Base-by-base conservation (phyloP, 1,139 yeast genomes). In the Magnusiomyces fungicola region DNA sequence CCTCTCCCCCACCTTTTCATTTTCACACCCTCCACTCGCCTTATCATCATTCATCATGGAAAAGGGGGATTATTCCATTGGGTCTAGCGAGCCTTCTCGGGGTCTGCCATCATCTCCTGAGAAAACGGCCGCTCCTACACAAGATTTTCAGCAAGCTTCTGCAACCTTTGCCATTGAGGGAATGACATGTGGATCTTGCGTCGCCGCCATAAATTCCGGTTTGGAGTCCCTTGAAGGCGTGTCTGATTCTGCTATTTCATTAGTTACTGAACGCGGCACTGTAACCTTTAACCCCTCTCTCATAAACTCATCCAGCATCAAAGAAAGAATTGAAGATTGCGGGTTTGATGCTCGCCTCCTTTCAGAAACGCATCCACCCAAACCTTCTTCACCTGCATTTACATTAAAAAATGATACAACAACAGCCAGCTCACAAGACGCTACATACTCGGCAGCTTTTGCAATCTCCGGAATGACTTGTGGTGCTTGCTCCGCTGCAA, bases 141-240 rank as follows among this genome's bases (percentile, higher is more conserved):
- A 32, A 32, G 36, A 5, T 7, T n/a, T n/a, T n/a, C n/a, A n/a
- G n/a, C n/a, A 2, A 2, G 36, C 38, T 6, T 19, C 45, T 18
- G 38, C 29, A 14, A 23, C 27, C 22, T 32, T 42, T 42, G n/a
- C 45, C 3, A 48, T 51, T 9, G 50, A 51, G 27, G 53, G 53
- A 37, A 89, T 89, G 96, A 87, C 96, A 4, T 89, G 96, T 61
- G 85, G 92, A 2, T 77, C 94, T 0, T 89, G 96, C 63, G 77
- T 81, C 2, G 73, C 80, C 1, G 70, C 90, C 0, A 78, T 89
- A 34, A 78, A 83, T 1, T 65, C 66, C 21, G 78, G 81, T 1
- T 66, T 87, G 27, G 71, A 72, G 49, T 57, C 61, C 0, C 43
- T 76, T 3, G 64, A 65, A 0, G 88, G 86, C 1, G 80, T 80